Evolutionary conservation across 805 yeast species (phyloP).

Genomic region (Kodamaea leandrae): DNA sequence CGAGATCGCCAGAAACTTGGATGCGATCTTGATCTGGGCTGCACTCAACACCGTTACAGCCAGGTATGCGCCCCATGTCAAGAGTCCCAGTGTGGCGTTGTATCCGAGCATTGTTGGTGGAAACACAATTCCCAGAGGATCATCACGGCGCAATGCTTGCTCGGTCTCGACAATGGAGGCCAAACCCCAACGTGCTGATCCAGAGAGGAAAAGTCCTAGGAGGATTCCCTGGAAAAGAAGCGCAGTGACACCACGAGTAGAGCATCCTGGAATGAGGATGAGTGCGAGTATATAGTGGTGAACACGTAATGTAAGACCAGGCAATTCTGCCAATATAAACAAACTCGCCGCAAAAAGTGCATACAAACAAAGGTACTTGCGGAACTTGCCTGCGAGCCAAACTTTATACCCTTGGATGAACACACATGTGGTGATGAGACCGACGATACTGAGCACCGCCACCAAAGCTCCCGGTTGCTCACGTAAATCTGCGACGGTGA

Average conservation of each 20-base stretch:
- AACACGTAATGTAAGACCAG: slow-evolving; percentile 70
- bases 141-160: slow-evolving; percentile 64
- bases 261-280: slow-evolving; percentile 78
- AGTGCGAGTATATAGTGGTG: slow-evolving; percentile 80
- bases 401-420: slow-evolving; percentile 71
- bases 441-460: slow-evolving; percentile 54
- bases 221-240: slow-evolving; percentile 80
- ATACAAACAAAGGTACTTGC: slow-evolving; percentile 57
- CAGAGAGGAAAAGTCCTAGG: slow-evolving; percentile 76
- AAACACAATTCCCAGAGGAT: slow-evolving; percentile 54
- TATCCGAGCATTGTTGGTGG: slow-evolving; percentile 51
- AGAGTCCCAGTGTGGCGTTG: slow-evolving; percentile 26
- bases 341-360: slow-evolving; percentile 42
- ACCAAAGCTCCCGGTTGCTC: slow-evolving; percentile 74
- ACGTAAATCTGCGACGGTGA: slow-evolving; percentile 67
- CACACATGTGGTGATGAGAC: slow-evolving; percentile 49
- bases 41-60: slow-evolving; percentile 10
- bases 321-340: slow-evolving; percentile 47
- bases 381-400: slow-evolving; percentile 75
- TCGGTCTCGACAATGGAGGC: slow-evolving; percentile 85
- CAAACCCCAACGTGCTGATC: slow-evolving; percentile 90
- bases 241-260: slow-evolving; percentile 68
- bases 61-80: slow-evolving; percentile 35
- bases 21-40: slow-evolving; percentile 18
- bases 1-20: slow-evolving; percentile 50